Conservation (phyloP, 2,329 filamentous ascomycete species). For the Colletotrichum sp. region DNA sequence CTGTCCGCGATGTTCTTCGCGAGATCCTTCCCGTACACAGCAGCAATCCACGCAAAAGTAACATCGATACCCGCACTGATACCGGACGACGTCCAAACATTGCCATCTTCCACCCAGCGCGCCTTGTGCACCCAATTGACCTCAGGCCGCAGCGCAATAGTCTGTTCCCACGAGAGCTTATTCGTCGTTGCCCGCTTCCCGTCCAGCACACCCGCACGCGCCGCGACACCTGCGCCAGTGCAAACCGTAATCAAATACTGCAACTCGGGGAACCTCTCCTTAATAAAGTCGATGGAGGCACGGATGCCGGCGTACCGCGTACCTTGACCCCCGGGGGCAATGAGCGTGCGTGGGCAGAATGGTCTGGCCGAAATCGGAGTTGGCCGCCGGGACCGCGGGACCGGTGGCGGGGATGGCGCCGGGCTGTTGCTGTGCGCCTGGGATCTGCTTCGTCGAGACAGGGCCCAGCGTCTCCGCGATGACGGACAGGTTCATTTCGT, state of each 20-base stretch:
- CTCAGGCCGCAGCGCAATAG: conserved; percentile 40
- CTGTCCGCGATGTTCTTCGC: conserved; percentile 52
- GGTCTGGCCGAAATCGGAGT: conserved; percentile 16
- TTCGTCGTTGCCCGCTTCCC: conserved; percentile 62
- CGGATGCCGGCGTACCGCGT: conserved; percentile 31
- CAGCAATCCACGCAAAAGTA: conserved; percentile 60
- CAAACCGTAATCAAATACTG: conserved; percentile 61
- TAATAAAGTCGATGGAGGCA: conserved; percentile 44
- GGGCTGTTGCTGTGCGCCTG: neutral
- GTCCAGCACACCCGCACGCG: conserved; percentile 57
- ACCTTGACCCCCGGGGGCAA: conserved; percentile 61
- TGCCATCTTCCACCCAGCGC: conserved; percentile 63
- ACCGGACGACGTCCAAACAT: conserved; percentile 63
- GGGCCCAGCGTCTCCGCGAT: conserved; percentile 21
- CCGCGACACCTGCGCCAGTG: conserved; percentile 58
- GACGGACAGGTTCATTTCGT: conserved; percentile 20
- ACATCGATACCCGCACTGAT: conserved; percentile 68
- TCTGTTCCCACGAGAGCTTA: conserved; percentile 52
- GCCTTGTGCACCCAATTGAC: conserved; percentile 59
- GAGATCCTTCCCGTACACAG: conserved; percentile 56
- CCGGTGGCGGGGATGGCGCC: neutral
- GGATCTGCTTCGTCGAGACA: conserved; percentile 10
- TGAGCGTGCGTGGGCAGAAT: conserved; percentile 37
- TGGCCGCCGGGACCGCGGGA: neutral
- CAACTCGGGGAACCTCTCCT: conserved; percentile 39